Evolutionary conservation across 345 rosid genomes (phyloP), one percentile per base, ranked within the genome.

Genomic region (Kernera saxatilis): DNA sequence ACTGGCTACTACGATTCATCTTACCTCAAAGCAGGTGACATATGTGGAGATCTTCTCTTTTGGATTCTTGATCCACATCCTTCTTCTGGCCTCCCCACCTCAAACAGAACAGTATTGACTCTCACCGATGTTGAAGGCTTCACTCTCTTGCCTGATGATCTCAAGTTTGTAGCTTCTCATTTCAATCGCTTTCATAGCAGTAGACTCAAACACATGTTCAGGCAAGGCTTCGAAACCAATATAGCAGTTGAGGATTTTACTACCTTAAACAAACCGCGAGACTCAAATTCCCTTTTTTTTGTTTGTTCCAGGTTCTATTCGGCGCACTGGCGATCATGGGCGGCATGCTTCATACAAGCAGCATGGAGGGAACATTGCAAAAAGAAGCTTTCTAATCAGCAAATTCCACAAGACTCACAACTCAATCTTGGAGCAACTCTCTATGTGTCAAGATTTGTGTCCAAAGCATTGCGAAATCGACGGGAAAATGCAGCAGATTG

Each of bases 11-110:
- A 78, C 73, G 79, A 84, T 22, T 49, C 77, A 6, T 81, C 13
- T 54, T 1, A 15, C 35, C 82, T 88, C 19, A 36, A 72, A 15
- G 81, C 79, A 4, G 85, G 92, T 54, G 92, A 85, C 41, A 78
- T 88, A 69, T 82, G 87, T 37, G 92, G 91, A 40, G 95, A 88
- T 29, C 84, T 87, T 74, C 85, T 82, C 26, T 79, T 85, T 9
- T 74, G 86, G 84, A 81, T 85, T 5, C 73, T 86, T 73, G 84
- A 78, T 77, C 85, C 85, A 3, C 79, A 77, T 5, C 56, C 77
- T 64, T 68, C 82, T 46, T 36, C 84, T 63, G 32, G 70, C 23
- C 82, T 80, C 3, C 91, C 89, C 14, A 75, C 56, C 15, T 88
- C 93, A 4, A 74, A 67, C n/a, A 57, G 85, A 59, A 85, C 90